phyloP scores from a whole-genome alignment of 2,329 filamentous ascomycete genomes.

The Penicillium verrucosum region DNA sequence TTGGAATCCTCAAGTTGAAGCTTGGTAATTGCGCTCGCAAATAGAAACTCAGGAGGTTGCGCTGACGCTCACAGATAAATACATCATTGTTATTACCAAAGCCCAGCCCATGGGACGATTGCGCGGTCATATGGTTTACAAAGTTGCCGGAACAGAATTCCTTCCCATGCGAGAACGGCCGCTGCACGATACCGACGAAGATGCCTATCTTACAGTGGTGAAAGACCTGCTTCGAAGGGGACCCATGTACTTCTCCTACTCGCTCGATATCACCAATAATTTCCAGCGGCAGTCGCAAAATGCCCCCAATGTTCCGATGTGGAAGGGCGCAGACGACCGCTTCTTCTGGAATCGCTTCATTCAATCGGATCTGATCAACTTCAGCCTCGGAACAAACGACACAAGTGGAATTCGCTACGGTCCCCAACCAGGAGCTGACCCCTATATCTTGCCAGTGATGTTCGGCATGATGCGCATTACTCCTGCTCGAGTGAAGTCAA shows the following conservation, averaged over 20 bases:
- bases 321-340: constrained; percentile 89
- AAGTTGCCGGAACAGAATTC: constrained; percentile 85
- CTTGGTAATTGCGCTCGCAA: constrained; percentile 61
- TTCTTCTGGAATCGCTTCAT: constrained; percentile 99
- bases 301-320: constrained; percentile 70
- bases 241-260: constrained; percentile 98
- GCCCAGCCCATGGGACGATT: constrained; percentile 84
- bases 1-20: constrained; percentile 89
- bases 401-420: constrained; percentile 46
- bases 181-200: constrained; percentile 89
- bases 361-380: constrained; percentile 86
- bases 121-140: constrained; percentile 96
- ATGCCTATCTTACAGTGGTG: constrained; percentile 79
- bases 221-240: constrained; percentile 77
- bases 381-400: constrained; percentile 60
- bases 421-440: constrained; percentile 74
- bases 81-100: constrained; percentile 95
- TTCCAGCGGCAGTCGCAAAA: constrained; percentile 88
- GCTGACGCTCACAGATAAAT: constrained; percentile 65
- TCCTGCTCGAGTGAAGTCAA: constrained; percentile 79
- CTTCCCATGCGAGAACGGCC: constrained; percentile 88
- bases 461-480: constrained; percentile 94
- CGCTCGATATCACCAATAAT: constrained; percentile 91
- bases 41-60: background rate
- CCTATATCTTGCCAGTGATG: constrained; percentile 92